Percentiles rank a stretch among this genome's conserved stretches.
These are phyloP conservation scores for Yamagishiella unicocca DNA, from an alignment of 139 green algal species.

Conservation along the genomic window DNA sequence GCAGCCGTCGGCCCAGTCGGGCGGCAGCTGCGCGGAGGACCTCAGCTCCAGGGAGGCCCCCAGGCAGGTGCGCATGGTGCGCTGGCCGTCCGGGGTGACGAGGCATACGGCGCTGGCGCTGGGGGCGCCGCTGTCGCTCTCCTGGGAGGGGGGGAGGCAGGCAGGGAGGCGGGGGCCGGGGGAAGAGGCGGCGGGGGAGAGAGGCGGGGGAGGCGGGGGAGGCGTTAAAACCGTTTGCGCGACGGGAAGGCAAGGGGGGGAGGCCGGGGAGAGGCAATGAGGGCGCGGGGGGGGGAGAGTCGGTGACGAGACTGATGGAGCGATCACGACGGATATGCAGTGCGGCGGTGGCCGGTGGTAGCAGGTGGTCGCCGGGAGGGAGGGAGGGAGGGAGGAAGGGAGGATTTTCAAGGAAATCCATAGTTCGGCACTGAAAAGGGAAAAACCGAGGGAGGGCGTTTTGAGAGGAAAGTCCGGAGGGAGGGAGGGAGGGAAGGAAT, in stretches of 20 bases:
- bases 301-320: too few relatives aligned
- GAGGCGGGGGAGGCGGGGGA: neutral
- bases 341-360: too few relatives aligned
- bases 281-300: too few relatives aligned
- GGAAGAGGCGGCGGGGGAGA: neutral
- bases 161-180: neutral
- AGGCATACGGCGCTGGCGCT: conserved; percentile 80
- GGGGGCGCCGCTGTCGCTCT: conserved; percentile 42
- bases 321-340: too few relatives aligned
- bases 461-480: too few relatives aligned
- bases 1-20: conserved; percentile 45
- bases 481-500: neutral
- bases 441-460: too few relatives aligned
- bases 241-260: neutral
- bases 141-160: neutral
- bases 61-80: conserved; percentile 93
- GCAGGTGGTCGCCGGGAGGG: too few relatives aligned
- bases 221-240: neutral
- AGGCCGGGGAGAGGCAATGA: neutral
- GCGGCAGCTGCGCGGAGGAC: conserved; percentile 53
- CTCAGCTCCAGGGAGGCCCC: conserved; percentile 78
- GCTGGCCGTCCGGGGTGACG: conserved; percentile 88
- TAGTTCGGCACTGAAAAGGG: too few relatives aligned
- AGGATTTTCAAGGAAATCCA: too few relatives aligned
- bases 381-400: too few relatives aligned